A percentile compares a stretch with the other conserved stretches of the same genome.
phyloP scores from a whole-genome alignment of 2,329 filamentous ascomycete genomes.

The Botryotinia narcissicola region DNA sequence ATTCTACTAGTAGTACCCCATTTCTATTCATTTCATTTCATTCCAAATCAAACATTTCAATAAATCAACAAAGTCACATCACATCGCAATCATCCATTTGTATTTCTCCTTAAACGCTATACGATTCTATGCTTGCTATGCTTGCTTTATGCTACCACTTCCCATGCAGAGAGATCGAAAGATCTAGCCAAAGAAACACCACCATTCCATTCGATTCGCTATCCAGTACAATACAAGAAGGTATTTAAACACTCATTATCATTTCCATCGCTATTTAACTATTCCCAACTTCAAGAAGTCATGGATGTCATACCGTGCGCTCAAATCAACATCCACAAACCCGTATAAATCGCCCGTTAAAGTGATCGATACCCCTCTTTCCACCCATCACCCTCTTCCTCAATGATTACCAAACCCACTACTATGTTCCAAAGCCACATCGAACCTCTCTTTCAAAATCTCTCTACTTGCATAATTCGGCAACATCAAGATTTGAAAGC shows the following conservation, averaged over 20 bases:
- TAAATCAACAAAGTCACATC: too few species aligned
- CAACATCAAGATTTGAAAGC: slow-evolving; percentile 83
- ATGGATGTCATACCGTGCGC: not conserved
- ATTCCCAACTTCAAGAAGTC: not conserved
- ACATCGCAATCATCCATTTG: too few species aligned
- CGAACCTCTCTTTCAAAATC: slow-evolving; percentile 69
- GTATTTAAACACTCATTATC: slow-evolving; percentile 2
- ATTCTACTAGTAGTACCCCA: too few species aligned
- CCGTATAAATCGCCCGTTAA: not conserved
- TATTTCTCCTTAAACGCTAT: too few species aligned
- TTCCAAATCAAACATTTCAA: too few species aligned
- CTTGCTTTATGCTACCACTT: not conserved
- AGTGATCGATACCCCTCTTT: not conserved
- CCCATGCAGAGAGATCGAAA: not conserved
- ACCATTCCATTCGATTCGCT: not conserved
- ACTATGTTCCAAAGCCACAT: slow-evolving; percentile 83
- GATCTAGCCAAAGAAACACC: not conserved
- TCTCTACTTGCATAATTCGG: slow-evolving; percentile 76
- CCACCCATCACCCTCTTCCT: not conserved
- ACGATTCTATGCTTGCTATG: too few species aligned
- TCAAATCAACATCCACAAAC: not conserved
- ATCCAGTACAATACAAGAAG: not conserved
- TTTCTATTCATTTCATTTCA: too few species aligned
- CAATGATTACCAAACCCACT: slow-evolving; percentile 84
- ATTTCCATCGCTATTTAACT: not conserved